phyloP scores from a whole-genome alignment of 192 early-diverging fungal genomes.

The Coemansia sp. region DNA sequence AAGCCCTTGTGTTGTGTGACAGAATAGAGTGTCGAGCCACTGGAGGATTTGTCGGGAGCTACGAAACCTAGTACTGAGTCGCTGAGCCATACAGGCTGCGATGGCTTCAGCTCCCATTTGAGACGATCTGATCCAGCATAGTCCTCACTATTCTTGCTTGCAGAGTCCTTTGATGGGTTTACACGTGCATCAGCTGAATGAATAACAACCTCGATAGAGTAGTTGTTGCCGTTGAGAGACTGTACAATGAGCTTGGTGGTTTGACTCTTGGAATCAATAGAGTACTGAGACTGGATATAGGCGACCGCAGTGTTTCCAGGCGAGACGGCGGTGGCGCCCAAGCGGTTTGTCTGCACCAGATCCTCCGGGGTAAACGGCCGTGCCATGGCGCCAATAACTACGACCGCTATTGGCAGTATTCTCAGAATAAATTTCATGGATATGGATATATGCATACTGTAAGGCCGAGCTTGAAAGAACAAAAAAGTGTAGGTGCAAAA shows the following conservation, averaged over 20 bases:
- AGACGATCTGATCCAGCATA: neutral
- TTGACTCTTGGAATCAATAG: constrained; percentile 56
- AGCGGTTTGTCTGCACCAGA: constrained; percentile 66
- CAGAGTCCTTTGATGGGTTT: constrained; percentile 8
- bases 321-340: constrained; percentile 55
- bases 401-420: too few species aligned
- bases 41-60: neutral
- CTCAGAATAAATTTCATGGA: too few species aligned
- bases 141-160: neutral
- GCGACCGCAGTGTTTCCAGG: constrained; percentile 58
- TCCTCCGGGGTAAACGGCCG: constrained; percentile 59
- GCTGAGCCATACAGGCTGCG: constrained; percentile 34
- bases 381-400: neutral
- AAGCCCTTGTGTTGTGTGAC: too few species aligned
- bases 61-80: constrained; percentile 33
- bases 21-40: constrained; percentile 6
- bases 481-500: too few species aligned
- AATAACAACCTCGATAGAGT: neutral
- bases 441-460: too few species aligned
- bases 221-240: neutral
- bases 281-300: constrained; percentile 66
- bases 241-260: constrained; percentile 53
- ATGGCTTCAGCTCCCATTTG: constrained; percentile 5
- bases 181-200: constrained; percentile 31
- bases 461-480: too few species aligned